These are phyloP conservation scores for Coniella lustricola DNA, from an alignment of 2,329 filamentous ascomycete species.

Conservation along the genomic window DNA sequence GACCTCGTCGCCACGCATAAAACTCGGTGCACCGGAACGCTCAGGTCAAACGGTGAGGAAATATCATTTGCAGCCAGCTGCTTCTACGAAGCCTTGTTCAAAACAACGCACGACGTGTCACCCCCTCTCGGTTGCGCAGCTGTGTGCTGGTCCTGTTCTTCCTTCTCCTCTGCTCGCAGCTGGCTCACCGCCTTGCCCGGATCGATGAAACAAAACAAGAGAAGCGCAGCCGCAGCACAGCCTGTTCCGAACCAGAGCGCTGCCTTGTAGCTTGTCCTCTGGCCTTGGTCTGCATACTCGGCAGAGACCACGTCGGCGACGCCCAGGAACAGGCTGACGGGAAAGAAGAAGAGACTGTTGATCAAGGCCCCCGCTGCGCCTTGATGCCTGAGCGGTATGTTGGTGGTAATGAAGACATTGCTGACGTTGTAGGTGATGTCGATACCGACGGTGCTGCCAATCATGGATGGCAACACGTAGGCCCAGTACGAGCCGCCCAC, in stretches of 20 bases:
- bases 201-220: constrained; percentile 49
- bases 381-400: constrained; percentile 58
- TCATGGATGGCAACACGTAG: constrained; percentile 64
- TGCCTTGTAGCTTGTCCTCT: constrained; percentile 50
- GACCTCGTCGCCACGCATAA: too few relatives aligned
- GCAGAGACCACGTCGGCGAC: constrained; percentile 57
- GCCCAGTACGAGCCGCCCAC: constrained; percentile 61
- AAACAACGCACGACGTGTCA: too few relatives aligned
- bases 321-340: constrained; percentile 64
- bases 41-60: too few relatives aligned
- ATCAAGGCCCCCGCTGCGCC: constrained; percentile 66
- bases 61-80: too few relatives aligned
- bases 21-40: too few relatives aligned
- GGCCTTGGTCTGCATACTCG: constrained; percentile 28
- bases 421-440: constrained; percentile 70
- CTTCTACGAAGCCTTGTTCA: too few relatives aligned
- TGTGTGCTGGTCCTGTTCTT: background rate
- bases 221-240: constrained; percentile 42
- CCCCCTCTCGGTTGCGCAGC: background rate
- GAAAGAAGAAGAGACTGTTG: constrained; percentile 64
- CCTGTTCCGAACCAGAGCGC: constrained; percentile 62
- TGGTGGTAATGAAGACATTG: constrained; percentile 72
- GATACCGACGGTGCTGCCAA: constrained; percentile 63
- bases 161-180: constrained; percentile 51
- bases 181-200: constrained; percentile 49